Evolutionary conservation across 2,329 filamentous ascomycete species (phyloP).

Genomic region (Arthrobotrys sinensis): DNA sequence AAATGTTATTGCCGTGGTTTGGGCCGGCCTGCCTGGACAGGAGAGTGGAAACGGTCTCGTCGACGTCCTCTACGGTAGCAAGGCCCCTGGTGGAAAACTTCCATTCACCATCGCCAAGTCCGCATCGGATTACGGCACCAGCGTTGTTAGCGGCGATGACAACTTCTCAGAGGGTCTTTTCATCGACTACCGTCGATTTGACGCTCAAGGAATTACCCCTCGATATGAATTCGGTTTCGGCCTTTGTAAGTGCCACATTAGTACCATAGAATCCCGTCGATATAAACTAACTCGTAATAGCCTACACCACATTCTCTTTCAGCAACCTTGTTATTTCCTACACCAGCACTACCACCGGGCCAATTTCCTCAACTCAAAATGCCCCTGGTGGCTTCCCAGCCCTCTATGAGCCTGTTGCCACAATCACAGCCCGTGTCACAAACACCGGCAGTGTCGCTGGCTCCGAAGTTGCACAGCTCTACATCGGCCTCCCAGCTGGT

Average conservation of each 20-base stretch:
- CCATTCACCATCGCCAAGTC: slow-evolving; percentile 85
- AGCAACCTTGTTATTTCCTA: slow-evolving; percentile 68
- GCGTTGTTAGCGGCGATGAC: slow-evolving; percentile 72
- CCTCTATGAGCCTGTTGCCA: slow-evolving; percentile 73
- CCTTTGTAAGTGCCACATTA: slow-evolving; percentile 66
- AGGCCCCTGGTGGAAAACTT: slow-evolving; percentile 82
- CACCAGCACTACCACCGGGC: slow-evolving; percentile 55
- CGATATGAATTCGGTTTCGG: slow-evolving; percentile 78
- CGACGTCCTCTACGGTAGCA: slow-evolving; percentile 85
- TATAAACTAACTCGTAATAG: slow-evolving; percentile 65
- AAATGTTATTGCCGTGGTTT: slow-evolving; percentile 87
- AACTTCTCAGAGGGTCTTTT: slow-evolving; percentile 77
- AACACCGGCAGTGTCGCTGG: slow-evolving; percentile 75
- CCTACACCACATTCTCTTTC: slow-evolving; percentile 73
- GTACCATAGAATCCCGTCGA: slow-evolving; percentile 59
- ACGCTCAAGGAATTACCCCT: slow-evolving; percentile 72
- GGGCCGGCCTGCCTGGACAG: slow-evolving; percentile 85
- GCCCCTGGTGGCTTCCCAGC: slow-evolving; percentile 75
- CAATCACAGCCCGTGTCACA: slow-evolving; percentile 72
- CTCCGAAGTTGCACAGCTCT: slow-evolving; percentile 74
- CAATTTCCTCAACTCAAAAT: slow-evolving; percentile 45
- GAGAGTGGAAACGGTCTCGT: slow-evolving; percentile 84
- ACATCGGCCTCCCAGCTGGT: slow-evolving; percentile 75
- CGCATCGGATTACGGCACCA: slow-evolving; percentile 77
- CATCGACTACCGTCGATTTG: slow-evolving; percentile 77